phyloP scores from a whole-genome alignment of 2,329 filamentous ascomycete genomes.

The Zasmidium angulare region DNA sequence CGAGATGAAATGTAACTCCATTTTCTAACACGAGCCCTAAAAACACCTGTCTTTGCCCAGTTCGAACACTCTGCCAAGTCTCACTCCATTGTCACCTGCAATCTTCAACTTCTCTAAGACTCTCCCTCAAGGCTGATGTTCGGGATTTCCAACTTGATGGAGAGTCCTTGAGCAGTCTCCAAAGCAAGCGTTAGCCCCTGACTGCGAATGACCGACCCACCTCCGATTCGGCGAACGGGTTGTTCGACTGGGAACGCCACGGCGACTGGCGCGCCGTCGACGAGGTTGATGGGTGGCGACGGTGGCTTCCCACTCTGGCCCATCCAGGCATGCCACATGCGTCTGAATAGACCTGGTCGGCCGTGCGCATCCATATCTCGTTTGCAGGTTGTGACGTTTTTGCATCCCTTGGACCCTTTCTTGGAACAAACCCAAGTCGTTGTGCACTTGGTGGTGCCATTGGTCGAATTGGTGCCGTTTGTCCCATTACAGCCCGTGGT shows the following conservation, averaged over 20 bases:
- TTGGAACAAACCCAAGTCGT: no score
- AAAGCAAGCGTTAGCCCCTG: neutral
- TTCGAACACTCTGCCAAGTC: no score
- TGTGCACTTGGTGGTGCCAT: no score
- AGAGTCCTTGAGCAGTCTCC: neutral
- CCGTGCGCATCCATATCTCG: neutral
- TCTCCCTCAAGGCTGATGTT: neutral
- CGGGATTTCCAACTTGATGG: neutral
- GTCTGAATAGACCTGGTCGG: neutral
- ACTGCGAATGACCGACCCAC: neutral
- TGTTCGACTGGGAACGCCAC: neutral
- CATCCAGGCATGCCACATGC: neutral
- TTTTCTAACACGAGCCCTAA: no score
- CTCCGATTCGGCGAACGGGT: neutral
- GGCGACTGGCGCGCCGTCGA: neutral
- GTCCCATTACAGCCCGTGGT: neutral
- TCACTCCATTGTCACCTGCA: no score
- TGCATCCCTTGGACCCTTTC: no score
- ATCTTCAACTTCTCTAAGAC: constrained; percentile 39
- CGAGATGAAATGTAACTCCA: no score
- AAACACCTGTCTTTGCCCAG: no score
- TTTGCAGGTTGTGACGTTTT: no score
- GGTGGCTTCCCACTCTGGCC: neutral
- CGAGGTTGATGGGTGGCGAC: neutral
- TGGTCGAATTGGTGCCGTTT: neutral